A percentile compares a stretch with the other conserved stretches of the same genome.
These are phyloP conservation scores for Bipolaris sorokiniana DNA, from an alignment of 2,329 filamentous ascomycete species.

Conservation along the genomic window DNA sequence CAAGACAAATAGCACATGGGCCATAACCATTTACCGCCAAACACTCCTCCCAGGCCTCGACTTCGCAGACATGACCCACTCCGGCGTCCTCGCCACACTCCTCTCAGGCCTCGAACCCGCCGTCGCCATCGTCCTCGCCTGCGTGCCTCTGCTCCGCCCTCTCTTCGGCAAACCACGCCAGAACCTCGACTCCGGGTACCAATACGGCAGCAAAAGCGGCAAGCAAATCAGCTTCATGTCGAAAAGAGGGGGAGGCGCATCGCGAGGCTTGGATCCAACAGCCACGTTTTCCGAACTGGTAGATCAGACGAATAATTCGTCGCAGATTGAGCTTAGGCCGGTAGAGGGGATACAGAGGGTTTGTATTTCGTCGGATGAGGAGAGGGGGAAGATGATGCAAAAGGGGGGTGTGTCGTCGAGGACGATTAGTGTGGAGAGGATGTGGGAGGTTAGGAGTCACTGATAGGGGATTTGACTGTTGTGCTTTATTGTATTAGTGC, in stretches of 20 bases:
- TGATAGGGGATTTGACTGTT: too few relatives aligned
- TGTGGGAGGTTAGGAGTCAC: neutral
- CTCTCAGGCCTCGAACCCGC: conserved; percentile 30
- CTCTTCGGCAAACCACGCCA: conserved; percentile 4
- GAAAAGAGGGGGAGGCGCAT: conserved; percentile 4
- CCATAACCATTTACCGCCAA: conserved; percentile 33
- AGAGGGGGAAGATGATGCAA: neutral
- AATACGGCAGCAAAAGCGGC: neutral
- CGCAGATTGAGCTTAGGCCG: conserved; percentile 8
- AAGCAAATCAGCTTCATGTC: conserved; percentile 5
- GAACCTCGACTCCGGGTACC: neutral
- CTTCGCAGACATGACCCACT: conserved; percentile 28
- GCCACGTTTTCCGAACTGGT: conserved; percentile 6
- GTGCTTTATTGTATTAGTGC: neutral
- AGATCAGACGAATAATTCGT: conserved; percentile 2
- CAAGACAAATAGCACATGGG: conserved; percentile 25
- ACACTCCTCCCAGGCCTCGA: conserved; percentile 15
- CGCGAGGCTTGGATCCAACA: neutral
- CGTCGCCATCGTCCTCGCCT: conserved; percentile 30
- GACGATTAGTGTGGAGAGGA: neutral
- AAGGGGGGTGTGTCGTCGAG: neutral
- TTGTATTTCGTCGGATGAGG: neutral
- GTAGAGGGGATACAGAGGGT: neutral
- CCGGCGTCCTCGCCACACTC: conserved; percentile 26
- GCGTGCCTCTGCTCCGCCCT: conserved; percentile 27